Conservation (phyloP, 441 rosid species). For the Bocquillonia castaneifolia region DNA sequence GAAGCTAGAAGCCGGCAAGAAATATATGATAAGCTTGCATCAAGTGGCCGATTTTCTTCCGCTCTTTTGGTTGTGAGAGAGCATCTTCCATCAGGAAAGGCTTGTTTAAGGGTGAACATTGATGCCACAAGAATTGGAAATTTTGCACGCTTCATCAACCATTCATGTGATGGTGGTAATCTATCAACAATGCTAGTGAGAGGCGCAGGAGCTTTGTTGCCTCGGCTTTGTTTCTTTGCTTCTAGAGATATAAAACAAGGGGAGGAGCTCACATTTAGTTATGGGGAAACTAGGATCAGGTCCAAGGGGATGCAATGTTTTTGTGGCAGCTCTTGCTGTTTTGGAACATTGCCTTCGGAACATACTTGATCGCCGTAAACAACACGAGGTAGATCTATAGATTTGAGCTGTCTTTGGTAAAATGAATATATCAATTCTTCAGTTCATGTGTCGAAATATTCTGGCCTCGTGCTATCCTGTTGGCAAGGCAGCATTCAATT, state of each 20-base stretch:
- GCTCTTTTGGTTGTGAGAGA: constrained; percentile 85
- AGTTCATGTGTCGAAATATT: not conserved
- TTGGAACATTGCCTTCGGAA: constrained; percentile 71
- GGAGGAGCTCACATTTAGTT: constrained; percentile 75
- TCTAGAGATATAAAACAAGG: constrained; percentile 54
- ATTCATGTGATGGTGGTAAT: constrained; percentile 88
- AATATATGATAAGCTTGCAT: constrained; percentile 52
- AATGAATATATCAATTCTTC: not conserved
- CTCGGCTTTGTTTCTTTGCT: constrained; percentile 82
- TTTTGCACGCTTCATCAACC: constrained; percentile 73
- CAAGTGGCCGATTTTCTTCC: constrained; percentile 38
- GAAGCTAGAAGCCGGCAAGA: constrained; percentile 67
- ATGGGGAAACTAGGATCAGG: constrained; percentile 55
- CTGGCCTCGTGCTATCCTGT: not conserved
- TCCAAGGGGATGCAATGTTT: constrained; percentile 54
- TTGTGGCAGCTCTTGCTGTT: constrained; percentile 64
- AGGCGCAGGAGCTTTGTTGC: constrained; percentile 54
- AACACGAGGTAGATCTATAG: not conserved
- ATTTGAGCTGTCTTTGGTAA: not conserved
- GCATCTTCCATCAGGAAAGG: constrained; percentile 81
- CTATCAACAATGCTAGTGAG: constrained; percentile 55
- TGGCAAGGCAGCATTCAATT: no score
- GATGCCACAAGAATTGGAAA: constrained; percentile 81
- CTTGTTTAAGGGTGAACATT: constrained; percentile 78
- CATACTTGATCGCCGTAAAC: constrained; percentile 33